Percentiles rank a stretch among this genome's conserved stretches.
Conservation (phyloP, 2,329 filamentous ascomycete genomes). For the Aspergillus brasiliensis region DNA sequence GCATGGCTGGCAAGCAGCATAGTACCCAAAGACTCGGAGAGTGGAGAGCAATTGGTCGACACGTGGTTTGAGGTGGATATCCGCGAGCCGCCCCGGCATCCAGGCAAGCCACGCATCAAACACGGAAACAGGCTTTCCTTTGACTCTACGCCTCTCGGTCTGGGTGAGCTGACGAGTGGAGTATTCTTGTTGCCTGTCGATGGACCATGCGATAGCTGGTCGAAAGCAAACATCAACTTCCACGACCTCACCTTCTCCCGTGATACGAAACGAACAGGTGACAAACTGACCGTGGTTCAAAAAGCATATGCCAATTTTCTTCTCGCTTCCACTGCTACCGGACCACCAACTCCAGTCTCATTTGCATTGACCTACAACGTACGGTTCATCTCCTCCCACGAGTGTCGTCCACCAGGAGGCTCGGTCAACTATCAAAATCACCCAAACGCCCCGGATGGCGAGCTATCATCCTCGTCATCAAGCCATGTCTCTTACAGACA, state of each 20-base stretch:
- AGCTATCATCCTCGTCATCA: constrained; percentile 7
- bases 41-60: constrained; percentile 33
- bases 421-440: constrained; percentile 20
- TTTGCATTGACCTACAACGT: constrained; percentile 54
- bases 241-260: constrained; percentile 29
- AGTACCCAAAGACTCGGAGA: constrained; percentile 40
- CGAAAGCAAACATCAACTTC: constrained; percentile 22
- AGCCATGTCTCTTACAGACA: constrained; percentile 14
- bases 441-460: neutral
- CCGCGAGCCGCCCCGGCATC: constrained; percentile 29
- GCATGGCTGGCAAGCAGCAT: constrained; percentile 54
- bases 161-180: constrained; percentile 39
- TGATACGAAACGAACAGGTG: constrained; percentile 17
- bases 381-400: constrained; percentile 57
- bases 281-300: constrained; percentile 22
- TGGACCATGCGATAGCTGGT: constrained; percentile 12
- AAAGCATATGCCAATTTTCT: constrained; percentile 33
- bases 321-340: constrained; percentile 13
- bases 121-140: constrained; percentile 42
- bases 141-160: constrained; percentile 45
- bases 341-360: constrained; percentile 26
- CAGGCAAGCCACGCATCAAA: constrained; percentile 46
- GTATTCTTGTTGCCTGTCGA: constrained; percentile 45
- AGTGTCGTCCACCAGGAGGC: constrained; percentile 51
- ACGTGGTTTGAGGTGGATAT: constrained; percentile 55